Evolutionary conservation across 1,139 yeast species (phyloP).

Genomic region (Ashbya aceris): DNA sequence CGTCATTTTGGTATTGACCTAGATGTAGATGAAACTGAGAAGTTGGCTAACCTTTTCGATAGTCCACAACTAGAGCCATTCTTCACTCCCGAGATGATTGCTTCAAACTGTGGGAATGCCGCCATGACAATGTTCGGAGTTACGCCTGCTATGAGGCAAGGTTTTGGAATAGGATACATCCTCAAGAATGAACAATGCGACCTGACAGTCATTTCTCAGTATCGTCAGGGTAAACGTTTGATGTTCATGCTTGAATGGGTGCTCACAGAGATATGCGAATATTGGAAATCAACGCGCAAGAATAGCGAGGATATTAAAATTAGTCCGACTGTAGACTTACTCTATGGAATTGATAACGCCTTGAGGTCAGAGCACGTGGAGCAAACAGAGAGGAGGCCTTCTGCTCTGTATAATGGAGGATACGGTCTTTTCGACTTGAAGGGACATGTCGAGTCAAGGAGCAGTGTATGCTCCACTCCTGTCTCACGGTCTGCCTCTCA

Average conservation of each 20-base stretch:
- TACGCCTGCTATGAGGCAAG: constrained; percentile 66
- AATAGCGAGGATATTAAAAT: constrained; percentile 30
- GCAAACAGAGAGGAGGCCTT: constrained; percentile 16
- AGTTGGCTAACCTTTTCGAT: constrained; percentile 29
- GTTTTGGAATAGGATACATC: constrained; percentile 71
- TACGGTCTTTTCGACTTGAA: constrained; percentile 72
- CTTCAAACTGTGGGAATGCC: constrained; percentile 67
- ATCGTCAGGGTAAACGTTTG: constrained; percentile 63
- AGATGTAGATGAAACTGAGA: constrained; percentile 30
- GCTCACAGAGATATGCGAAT: constrained; percentile 40
- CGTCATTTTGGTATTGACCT: constrained; percentile 33
- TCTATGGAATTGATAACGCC: constrained; percentile 27
- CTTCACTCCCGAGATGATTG: constrained; percentile 38
- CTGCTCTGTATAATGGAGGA: constrained; percentile 41
- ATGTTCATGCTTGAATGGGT: constrained; percentile 56
- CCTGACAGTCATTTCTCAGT: constrained; percentile 56
- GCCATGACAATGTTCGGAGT: constrained; percentile 66
- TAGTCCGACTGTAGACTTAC: constrained; percentile 29
- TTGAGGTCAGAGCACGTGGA: constrained; percentile 9
- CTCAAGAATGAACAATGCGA: constrained; percentile 60
- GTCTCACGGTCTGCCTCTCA: constrained; percentile 16
- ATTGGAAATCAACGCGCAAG: constrained; percentile 34
- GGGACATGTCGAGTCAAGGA: constrained; percentile 31
- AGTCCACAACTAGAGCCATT: constrained; percentile 39
- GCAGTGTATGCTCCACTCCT: constrained; percentile 14